Base-by-base conservation (phyloP, 192 early-diverging fungal genomes). In the Coemansia sp. region DNA sequence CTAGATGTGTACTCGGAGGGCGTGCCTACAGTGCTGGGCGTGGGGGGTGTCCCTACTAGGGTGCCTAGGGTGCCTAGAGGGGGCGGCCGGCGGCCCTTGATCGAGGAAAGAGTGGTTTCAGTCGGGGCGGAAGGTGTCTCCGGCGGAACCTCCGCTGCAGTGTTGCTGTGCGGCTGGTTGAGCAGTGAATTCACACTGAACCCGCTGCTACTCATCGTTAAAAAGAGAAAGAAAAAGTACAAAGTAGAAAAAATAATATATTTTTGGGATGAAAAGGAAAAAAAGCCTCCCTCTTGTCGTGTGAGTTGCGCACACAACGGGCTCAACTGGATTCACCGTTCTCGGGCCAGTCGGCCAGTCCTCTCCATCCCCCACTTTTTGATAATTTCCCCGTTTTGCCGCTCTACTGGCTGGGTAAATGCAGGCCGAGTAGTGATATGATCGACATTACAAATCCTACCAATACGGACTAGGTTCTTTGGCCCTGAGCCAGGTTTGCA, bases 181-280 rank as follows among this genome's bases (percentile, higher is more conserved):
- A 79, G 72, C 77, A 79, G 69, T 47, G 77, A 73, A 65, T 64
- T 73, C 46, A 79, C 77, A 41, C 77, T 79, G 43, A 79, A 74
- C 60, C 66, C 29, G 62, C 52, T 68, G 34, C 63, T n/a, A 13
- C 55, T 36, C 63, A 65, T 71, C 33, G 22, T 33, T 3, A 27
- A n/a, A 44, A 62, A 69, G 15, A 29, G 36, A 64, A 43, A 73
- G 18, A 36, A 20, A 74, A 50, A 73, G 46, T 57, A 64, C 61
- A 58, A 18, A 70, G 36, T 36, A 46, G 5, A 68, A 36, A 69
- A 10, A 10, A 24, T 40, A 55, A 27, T 27, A 27, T 27, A 18
- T 33, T 27, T 36, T 27, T 36, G 31, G 53, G 38, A 24, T 38
- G 40, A 34, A 62, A 38, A 44, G 34, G n/a, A 52, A n/a, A 52